phyloP scores from a whole-genome alignment of 768 basidiomycete species.

The Austroboletus festivus region DNA sequence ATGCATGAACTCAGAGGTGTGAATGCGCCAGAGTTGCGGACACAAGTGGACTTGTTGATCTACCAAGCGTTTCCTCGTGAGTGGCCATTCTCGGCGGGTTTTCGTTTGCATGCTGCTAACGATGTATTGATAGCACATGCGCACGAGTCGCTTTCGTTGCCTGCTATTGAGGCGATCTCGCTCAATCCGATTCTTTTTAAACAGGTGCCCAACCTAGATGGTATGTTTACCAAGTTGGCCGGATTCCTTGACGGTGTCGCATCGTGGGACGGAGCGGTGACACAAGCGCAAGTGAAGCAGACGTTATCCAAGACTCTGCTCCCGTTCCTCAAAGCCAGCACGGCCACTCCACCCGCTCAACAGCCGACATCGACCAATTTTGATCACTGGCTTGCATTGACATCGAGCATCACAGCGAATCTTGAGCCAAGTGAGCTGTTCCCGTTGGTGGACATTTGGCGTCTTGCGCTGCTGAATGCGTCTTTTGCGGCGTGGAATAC shows the following conservation, averaged over 20 bases:
- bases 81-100: conserved; percentile 25
- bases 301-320: conserved; percentile 46
- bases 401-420: conserved; percentile 38
- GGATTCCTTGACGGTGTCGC: conserved; percentile 56
- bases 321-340: conserved; percentile 63
- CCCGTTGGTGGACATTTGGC: conserved; percentile 81
- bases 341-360: conserved; percentile 21
- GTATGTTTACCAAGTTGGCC: conserved; percentile 56
- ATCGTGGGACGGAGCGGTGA: conserved; percentile 32
- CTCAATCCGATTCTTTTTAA: conserved; percentile 74
- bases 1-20: conserved; percentile 71
- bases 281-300: conserved; percentile 43
- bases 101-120: background rate
- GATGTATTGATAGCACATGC: conserved; percentile 58
- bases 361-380: conserved; percentile 38
- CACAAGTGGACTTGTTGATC: conserved; percentile 71
- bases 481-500: conserved; percentile 52
- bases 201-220: conserved; percentile 67
- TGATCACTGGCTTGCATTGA: conserved; percentile 48
- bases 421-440: conserved; percentile 63
- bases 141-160: conserved; percentile 59
- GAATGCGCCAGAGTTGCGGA: conserved; percentile 61
- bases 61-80: conserved; percentile 79
- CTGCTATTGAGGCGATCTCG: conserved; percentile 58
- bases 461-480: conserved; percentile 69